These are phyloP conservation scores for Symbiodinium pilosum DNA, from an alignment of 73 alveolate genomes.

Conservation along the genomic window DNA sequence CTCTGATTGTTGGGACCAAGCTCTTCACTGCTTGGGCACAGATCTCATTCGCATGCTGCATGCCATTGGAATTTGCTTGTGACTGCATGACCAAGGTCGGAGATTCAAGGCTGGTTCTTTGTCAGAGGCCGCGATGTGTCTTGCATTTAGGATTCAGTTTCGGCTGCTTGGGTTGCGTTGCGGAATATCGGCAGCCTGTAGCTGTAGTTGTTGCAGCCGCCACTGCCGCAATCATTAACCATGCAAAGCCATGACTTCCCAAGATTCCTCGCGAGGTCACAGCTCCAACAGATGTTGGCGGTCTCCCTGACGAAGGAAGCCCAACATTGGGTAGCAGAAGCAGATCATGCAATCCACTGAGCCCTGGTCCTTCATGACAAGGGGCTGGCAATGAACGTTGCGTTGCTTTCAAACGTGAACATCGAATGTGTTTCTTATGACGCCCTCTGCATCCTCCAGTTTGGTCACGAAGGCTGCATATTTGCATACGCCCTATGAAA, in stretches of 20 bases:
- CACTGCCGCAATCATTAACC: no score
- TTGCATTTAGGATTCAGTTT: not conserved
- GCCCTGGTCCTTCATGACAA: no score
- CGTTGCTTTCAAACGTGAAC: no score
- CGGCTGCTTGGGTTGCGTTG: not conserved
- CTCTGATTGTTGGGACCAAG: conserved; percentile 89
- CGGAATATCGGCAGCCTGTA: not conserved
- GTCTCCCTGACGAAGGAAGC: conserved; percentile 56
- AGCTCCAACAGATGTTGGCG: conserved; percentile 75
- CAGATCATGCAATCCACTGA: not conserved
- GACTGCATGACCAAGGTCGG: conserved; percentile 27
- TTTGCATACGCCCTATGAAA: no score
- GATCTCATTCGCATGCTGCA: not conserved
- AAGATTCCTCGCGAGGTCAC: conserved; percentile 4
- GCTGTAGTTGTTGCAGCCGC: no score
- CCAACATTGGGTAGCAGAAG: not conserved
- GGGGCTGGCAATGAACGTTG: no score
- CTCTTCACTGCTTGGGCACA: conserved; percentile 84
- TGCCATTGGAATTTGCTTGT: not conserved
- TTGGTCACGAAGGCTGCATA: no score
- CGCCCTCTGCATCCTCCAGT: no score
- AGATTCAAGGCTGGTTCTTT: conserved; percentile 64
- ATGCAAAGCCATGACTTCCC: no score
- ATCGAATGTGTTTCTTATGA: no score
- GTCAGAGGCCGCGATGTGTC: conserved; percentile 54